Base-by-base conservation (phyloP, 495 filamentous ascomycete genomes). In the Neurospora sp. region DNA sequence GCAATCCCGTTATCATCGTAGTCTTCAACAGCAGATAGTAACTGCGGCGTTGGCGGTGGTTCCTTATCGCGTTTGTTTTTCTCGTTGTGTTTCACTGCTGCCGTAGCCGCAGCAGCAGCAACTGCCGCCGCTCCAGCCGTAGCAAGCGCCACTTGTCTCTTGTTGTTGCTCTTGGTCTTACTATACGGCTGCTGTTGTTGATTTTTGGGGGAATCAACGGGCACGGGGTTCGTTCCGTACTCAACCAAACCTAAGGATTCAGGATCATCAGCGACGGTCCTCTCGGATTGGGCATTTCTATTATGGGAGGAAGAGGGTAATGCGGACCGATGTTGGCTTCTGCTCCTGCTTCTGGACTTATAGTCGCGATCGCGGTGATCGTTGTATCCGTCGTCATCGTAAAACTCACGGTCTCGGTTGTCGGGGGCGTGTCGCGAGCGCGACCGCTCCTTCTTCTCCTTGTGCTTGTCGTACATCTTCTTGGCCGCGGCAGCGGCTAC, bases 401-500 rank as follows among this genome's bases (percentile, higher is more conserved):
- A 78, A 73, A 72, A 31, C 41, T 76, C 77, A 80, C 82, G 76
- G 46, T 80, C 80, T 77, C 83, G 80, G 80, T 80, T 71, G 88
- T 90, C 72, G 87, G 85, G 40, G 84, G 84, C 71, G 82, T 60
- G 42, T 2, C 71, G 37, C 39, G 70, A 80, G 71, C 83, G 79
- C 74, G 81, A 82, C 69, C 85, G 86, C 72, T 81, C 84, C 81
- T 80, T 85, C 80, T 77, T 85, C 82, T 83, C 80, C 79, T 82
- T 85, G 84, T 73, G 88, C 85, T 71, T 91, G 83, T 97, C 93
- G 79, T 94, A 97, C 16, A 97, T 79, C 49, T 93, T 93, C 76
- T 92, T 91, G 70, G 91, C 90, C 11, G 90, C 93, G 18, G 93
- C 94, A 49, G 90, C 92, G 12, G 91, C 92, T 4, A 95, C 82